phyloP scores from a whole-genome alignment of 2,329 filamentous ascomycete species.

The Nannizziopsis barbatae region DNA sequence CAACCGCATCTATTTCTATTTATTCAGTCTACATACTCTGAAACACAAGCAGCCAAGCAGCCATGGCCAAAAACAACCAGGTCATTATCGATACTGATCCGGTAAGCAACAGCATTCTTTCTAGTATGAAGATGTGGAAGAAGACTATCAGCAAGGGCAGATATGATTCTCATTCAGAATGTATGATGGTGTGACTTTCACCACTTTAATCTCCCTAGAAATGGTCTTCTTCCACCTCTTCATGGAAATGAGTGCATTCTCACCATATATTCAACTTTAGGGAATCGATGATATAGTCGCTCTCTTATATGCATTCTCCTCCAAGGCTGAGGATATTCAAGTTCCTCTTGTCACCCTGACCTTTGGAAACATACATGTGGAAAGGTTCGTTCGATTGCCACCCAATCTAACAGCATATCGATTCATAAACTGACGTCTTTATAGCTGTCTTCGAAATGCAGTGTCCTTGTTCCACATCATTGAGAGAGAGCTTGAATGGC shows the following conservation, averaged over 20 bases:
- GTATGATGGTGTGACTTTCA: neutral
- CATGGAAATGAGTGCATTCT: neutral
- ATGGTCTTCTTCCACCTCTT: neutral
- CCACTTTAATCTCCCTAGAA: neutral
- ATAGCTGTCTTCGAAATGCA: constrained; percentile 73
- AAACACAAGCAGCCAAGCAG: no score
- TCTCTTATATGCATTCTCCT: constrained; percentile 73
- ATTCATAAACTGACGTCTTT: neutral
- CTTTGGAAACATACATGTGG: constrained; percentile 83
- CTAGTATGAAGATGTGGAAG: neutral
- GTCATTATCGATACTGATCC: constrained; percentile 97
- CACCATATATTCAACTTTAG: constrained; percentile 18
- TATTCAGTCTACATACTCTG: no score
- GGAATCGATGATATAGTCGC: constrained; percentile 88
- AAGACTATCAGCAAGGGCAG: no score
- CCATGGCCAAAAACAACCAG: no score
- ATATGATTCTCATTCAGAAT: no score
- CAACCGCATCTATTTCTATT: no score
- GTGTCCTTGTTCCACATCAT: constrained; percentile 86
- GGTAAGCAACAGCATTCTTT: constrained; percentile 38
- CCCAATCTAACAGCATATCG: no score
- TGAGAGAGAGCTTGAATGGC: constrained; percentile 79
- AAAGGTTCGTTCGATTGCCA: constrained; percentile 41
- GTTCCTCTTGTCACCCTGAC: constrained; percentile 77
- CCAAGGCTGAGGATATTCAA: constrained; percentile 72